Evolutionary conservation across 306 rosid genomes (phyloP), one percentile per base, ranked within the genome.

Genomic region (Prunus campanulata): DNA sequence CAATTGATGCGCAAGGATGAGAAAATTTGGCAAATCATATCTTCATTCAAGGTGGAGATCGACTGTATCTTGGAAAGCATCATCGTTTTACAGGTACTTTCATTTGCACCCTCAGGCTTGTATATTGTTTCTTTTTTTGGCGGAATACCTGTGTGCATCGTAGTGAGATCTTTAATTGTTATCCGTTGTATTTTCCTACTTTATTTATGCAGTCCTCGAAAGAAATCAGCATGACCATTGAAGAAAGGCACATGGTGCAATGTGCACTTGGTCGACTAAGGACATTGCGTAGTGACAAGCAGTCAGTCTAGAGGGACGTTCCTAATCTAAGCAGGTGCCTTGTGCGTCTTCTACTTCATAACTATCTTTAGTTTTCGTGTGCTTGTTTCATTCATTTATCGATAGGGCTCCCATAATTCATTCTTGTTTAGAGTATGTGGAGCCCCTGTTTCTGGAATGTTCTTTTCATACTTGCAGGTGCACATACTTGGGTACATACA

Each of bases 201-300:
- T 47, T 18, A 12, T 73, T 70, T 35, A 68, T 86, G 82, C 88
- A 93, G 98, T 77, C 90, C 22, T 82, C 86, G 1, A 77, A 74
- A 68, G 74, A 67, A 71, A 78, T 65, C 71, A 69, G 74, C 66
- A 39, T 72, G 87, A 68, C 80, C 55, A 83, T 89, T 52, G 97
- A 88, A 82, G 91, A 76, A 84, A 86, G 50, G 74, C 90, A 88
- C 72, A 76, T 78, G 65, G 18, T 89, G 13, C 85, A 62, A 75
- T 47, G 81, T 29, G 77, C 87, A n/a, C 46, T 72, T 64, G 85
- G 85, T 64, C 78, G 39, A 47, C 78, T 93, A 64, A 77, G 84
- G 79, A 61, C 78, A 46, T 30, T 54, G 68, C 39, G 70, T 3
- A 29, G 56, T 59, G 72, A 15, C 71, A 69, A 61, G 62, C 63